A percentile compares a stretch with the other conserved stretches of the same genome.
Evolutionary conservation across 805 yeast species (phyloP).

Genomic region (Ogataea parapolymorpha): DNA sequence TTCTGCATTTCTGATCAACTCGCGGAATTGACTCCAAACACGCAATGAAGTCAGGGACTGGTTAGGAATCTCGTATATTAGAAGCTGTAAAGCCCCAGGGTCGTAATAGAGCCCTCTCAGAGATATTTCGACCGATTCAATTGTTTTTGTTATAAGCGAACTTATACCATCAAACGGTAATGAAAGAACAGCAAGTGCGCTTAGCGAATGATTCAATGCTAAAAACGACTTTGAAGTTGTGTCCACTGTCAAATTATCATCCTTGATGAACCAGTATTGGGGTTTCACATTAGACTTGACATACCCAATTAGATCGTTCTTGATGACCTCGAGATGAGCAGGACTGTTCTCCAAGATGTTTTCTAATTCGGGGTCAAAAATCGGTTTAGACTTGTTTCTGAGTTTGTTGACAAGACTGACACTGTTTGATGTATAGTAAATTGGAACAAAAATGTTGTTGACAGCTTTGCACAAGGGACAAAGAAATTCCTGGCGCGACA

Average conservation of each 20-base stretch:
- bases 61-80: conserved; percentile 57
- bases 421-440: conserved; percentile 52
- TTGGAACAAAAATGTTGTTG: conserved; percentile 79
- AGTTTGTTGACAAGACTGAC: conserved; percentile 21
- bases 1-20: conserved; percentile 28
- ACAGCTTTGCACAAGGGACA: conserved; percentile 92
- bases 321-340: conserved; percentile 15
- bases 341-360: conserved; percentile 5
- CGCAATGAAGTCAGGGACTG: conserved; percentile 60
- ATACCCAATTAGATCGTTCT: conserved; percentile 19
- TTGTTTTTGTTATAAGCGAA: conserved; percentile 46
- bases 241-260: conserved; percentile 17
- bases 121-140: conserved; percentile 63
- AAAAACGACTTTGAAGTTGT: conserved; percentile 20
- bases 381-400: conserved; percentile 4
- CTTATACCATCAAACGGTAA: conserved; percentile 33
- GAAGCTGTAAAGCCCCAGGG: conserved; percentile 30
- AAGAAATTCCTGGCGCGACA: conserved; percentile 65
- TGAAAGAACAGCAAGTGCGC: conserved; percentile 22
- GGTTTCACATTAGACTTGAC: conserved; percentile 24
- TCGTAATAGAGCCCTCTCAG: conserved; percentile 48
- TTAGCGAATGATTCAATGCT: conserved; percentile 26
- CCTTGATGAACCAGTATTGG: conserved; percentile 29
- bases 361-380: conserved; percentile 15
- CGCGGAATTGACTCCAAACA: conserved; percentile 36